A percentile compares a stretch with the other conserved stretches of the same genome.
These are phyloP conservation scores for Vigna nakashimae DNA, from an alignment of 306 rosid genomes.

Conservation along the genomic window DNA sequence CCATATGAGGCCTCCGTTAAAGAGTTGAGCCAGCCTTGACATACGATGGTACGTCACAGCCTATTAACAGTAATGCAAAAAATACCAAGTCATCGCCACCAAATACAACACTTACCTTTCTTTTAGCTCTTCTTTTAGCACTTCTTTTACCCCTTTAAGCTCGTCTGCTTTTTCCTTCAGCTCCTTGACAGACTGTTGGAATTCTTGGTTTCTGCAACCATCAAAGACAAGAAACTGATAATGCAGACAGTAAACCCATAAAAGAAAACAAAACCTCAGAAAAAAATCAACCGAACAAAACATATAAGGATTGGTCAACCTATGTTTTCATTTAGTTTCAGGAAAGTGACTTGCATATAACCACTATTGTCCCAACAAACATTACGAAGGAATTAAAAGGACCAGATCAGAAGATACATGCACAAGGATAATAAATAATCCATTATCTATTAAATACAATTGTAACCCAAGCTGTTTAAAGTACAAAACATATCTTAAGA, in stretches of 20 bases:
- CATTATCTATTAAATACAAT: neutral
- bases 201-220: constrained; percentile 69
- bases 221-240: constrained; percentile 12
- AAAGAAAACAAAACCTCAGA: constrained; percentile 6
- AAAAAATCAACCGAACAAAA: constrained; percentile 14
- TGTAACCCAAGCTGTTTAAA: neutral
- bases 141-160: constrained; percentile 81
- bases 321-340: neutral
- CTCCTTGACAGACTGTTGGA: constrained; percentile 80
- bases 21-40: constrained; percentile 90
- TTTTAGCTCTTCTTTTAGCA: constrained; percentile 75
- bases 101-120: constrained; percentile 62
- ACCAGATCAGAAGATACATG: neutral
- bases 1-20: constrained; percentile 84
- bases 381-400: neutral
- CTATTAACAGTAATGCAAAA: constrained; percentile 50
- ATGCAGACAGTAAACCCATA: neutral
- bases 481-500: neutral
- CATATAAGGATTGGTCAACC: neutral
- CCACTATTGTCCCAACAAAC: neutral
- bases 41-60: constrained; percentile 97
- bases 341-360: neutral
- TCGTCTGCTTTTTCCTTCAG: constrained; percentile 81
- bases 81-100: constrained; percentile 7
- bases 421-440: neutral